Conservation (phyloP, 1,284 basidiomycete species). For the Earliella scabrosa region DNA sequence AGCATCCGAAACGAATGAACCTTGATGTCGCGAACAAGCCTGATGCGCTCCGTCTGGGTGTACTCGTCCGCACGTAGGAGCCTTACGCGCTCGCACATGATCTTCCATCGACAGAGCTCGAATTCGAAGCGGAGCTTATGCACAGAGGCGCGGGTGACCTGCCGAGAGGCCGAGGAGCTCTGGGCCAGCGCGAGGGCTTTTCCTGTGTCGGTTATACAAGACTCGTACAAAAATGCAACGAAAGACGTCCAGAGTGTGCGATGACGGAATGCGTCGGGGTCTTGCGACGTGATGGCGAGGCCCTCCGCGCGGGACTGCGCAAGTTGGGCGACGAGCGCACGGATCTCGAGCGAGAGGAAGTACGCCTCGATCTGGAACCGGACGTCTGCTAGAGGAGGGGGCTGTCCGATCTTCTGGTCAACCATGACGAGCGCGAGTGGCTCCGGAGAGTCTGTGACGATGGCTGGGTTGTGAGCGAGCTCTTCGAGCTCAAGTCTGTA, state of each 20-base stretch:
- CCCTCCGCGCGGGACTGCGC: conserved; percentile 26
- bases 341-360: conserved; percentile 49
- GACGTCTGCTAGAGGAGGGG: conserved; percentile 55
- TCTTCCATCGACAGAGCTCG: conserved; percentile 39
- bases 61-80: not conserved
- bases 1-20: conserved; percentile 7
- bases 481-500: conserved; percentile 50
- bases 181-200: conserved; percentile 42
- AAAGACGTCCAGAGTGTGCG: conserved; percentile 41
- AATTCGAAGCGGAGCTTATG: conserved; percentile 42
- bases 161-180: conserved; percentile 42
- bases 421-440: conserved; percentile 52
- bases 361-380: conserved; percentile 61
- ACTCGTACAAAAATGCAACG: conserved; percentile 43
- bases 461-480: conserved; percentile 37
- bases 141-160: conserved; percentile 38
- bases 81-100: conserved; percentile 25
- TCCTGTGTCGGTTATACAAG: conserved; percentile 45
- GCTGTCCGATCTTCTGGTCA: conserved; percentile 51
- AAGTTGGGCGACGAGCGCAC: conserved; percentile 43
- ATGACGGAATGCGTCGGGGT: conserved; percentile 10
- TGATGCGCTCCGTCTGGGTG: conserved; percentile 6
- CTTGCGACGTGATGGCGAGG: not conserved
- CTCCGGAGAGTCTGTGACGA: conserved; percentile 42
- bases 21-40: conserved; percentile 22